Evolutionary conservation across 2,329 filamentous ascomycete species (phyloP), one percentile per base, ranked within the genome.

Genomic region (Arachnopeziza araneosa): DNA sequence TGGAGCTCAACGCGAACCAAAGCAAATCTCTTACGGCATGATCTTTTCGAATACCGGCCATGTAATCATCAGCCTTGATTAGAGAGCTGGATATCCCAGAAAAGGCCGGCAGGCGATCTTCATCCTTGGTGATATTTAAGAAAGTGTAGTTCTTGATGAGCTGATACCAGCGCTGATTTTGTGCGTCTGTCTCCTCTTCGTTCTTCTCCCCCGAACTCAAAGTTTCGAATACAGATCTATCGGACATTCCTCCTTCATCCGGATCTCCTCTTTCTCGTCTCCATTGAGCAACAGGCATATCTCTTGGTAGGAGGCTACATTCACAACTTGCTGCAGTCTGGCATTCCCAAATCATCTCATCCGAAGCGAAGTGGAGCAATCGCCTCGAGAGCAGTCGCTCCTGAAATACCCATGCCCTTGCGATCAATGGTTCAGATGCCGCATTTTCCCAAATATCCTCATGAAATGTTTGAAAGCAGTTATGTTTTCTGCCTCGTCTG

Each of bases 271-370:
- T 44, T 2, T 17, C 17, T 44, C 36, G 36, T 44, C 36, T 44
- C 36, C 12, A 44, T 44, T 32, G 7, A 7, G 36, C 36, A 44
- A 44, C 17, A 7, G 36, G 12, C 17, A 8, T 19, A 14, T 44
- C 36, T 14, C 17, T 44, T 44, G 36, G 6, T 17, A 44, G 12
- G 17, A 44, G 10, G 17, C 17, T 14, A 14, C 36, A 60, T 52
- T 66, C 64, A 14, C 30, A 58, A 10, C 50, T 30, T 24, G 50
- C 17, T n/a, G 24, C 2, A 44, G 36, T 24, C 14, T 61, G 17
- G 52, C 69, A 71, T 50, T 69, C 66, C 66, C 66, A 71, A 49
- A 64, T 64, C 17, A 66, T 52, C 10, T 67, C 50, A 10, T 52
- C 49, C 14, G 58, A n/a, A 0, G 62, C 64, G 55, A 69, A 69